Percentiles rank a stretch among this genome's conserved stretches.
Conservation (phyloP, 331 rosid species). For the Pyrus hybrid region DNA sequence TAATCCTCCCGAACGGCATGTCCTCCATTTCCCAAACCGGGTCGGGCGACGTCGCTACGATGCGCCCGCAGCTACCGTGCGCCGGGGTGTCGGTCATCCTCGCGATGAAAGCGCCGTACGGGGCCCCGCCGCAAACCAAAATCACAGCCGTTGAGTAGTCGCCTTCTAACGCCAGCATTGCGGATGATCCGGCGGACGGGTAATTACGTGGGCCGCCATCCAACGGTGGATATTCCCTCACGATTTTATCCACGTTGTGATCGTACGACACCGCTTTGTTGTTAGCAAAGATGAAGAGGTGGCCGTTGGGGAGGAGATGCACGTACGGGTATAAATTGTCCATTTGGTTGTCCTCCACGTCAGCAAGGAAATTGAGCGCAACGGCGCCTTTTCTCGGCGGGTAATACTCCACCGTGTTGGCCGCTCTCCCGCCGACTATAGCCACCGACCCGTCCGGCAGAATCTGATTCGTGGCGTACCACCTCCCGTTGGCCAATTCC, state of each 20-base stretch:
- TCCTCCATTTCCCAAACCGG: conserved; percentile 78
- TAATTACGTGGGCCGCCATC: conserved; percentile 84
- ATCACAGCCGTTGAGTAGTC: conserved; percentile 53
- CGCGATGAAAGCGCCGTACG: conserved; percentile 55
- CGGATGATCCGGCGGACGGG: conserved; percentile 89
- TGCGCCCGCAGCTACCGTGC: conserved; percentile 68
- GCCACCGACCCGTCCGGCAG: conserved; percentile 66
- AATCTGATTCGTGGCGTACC: conserved; percentile 80
- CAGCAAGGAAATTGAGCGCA: conserved; percentile 47
- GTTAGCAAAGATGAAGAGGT: conserved; percentile 74
- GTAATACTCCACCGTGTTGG: conserved; percentile 60
- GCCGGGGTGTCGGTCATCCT: conserved; percentile 54
- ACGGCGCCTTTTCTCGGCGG: conserved; percentile 61
- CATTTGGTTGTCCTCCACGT: conserved; percentile 61
- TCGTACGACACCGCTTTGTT: conserved; percentile 59
- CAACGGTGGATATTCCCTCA: conserved; percentile 48
- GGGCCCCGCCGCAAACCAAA: conserved; percentile 79
- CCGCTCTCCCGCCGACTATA: conserved; percentile 63
- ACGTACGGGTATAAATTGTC: conserved; percentile 83
- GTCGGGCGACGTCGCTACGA: conserved; percentile 32
- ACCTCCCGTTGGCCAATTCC: conserved; percentile 46
- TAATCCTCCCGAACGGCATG: conserved; percentile 73
- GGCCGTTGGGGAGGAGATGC: conserved; percentile 74
- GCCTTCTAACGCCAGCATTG: conserved; percentile 46
- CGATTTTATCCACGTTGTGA: conserved; percentile 8